phyloP scores from a whole-genome alignment of 208 protist genomes.

The Acanthamoeba triangularis region DNA sequence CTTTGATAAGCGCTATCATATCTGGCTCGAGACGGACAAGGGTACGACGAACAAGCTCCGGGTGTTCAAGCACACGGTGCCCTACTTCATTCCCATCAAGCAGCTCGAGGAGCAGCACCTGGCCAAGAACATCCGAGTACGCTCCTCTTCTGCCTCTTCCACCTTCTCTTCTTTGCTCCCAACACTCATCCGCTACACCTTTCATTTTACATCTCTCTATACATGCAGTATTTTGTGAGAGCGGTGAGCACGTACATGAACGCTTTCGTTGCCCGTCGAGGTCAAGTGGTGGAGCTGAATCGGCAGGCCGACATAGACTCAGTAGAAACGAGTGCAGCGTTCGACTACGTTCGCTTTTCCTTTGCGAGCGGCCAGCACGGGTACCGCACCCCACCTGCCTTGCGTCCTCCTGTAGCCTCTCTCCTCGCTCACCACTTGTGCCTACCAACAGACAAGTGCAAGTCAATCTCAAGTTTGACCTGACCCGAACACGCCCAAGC shows the following conservation, averaged over 20 bases:
- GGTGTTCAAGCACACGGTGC: constrained; percentile 15
- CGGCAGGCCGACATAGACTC: not conserved
- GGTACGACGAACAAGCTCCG: not conserved
- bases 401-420: not conserved
- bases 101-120: constrained; percentile 22
- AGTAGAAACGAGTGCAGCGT: not conserved
- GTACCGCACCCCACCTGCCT: not conserved
- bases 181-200: no score
- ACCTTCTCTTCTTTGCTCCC: not conserved
- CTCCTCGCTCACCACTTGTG: not conserved
- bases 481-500: not conserved
- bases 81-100: constrained; percentile 5
- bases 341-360: not conserved
- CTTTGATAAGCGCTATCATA: constrained; percentile 31
- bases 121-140: not conserved
- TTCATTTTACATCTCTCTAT: not conserved
- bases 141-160: not conserved
- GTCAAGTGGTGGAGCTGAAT: not conserved
- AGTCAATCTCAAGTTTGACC: not conserved
- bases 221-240: not conserved
- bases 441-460: not conserved
- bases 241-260: not conserved
- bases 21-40: constrained; percentile 9
- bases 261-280: not conserved
- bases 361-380: not conserved